Conservation (phyloP, 148 eudicot species). For the Chenopodium suecicum region DNA sequence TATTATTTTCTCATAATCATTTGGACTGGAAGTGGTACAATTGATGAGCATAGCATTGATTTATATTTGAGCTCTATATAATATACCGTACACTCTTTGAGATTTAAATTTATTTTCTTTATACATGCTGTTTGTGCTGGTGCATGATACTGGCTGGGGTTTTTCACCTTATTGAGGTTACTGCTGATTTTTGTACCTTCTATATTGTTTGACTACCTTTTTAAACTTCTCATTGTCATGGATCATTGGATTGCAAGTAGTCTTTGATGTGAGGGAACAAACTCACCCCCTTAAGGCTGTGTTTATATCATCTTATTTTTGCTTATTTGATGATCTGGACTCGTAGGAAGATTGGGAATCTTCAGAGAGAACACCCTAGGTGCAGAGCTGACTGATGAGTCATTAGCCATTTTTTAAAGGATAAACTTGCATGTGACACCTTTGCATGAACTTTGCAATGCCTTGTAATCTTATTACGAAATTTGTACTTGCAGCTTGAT, state of each 20-base stretch:
- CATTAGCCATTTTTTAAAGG: background rate
- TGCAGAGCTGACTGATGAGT: background rate
- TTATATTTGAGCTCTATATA: background rate
- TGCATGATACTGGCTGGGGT: background rate
- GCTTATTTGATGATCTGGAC: too few relatives aligned
- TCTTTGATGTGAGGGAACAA: background rate
- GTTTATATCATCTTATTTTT: too few relatives aligned
- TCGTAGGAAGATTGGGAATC: background rate
- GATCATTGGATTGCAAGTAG: background rate
- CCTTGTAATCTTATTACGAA: background rate
- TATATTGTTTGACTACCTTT: background rate
- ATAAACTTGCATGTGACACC: background rate
- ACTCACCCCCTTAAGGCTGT: background rate
- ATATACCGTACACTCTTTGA: background rate
- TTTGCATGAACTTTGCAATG: background rate
- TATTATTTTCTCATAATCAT: background rate
- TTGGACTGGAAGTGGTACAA: background rate
- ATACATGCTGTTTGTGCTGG: background rate
- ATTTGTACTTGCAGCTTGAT: constrained; percentile 69
- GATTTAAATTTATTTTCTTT: background rate
- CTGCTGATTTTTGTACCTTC: too few relatives aligned
- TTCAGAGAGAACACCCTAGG: background rate
- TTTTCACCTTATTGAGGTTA: background rate
- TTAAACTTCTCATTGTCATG: background rate
- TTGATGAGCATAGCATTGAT: background rate